Percentiles rank a stretch among this genome's conserved stretches.
Conservation (phyloP, 306 rosid species). For the Echinosophora koreensis region DNA sequence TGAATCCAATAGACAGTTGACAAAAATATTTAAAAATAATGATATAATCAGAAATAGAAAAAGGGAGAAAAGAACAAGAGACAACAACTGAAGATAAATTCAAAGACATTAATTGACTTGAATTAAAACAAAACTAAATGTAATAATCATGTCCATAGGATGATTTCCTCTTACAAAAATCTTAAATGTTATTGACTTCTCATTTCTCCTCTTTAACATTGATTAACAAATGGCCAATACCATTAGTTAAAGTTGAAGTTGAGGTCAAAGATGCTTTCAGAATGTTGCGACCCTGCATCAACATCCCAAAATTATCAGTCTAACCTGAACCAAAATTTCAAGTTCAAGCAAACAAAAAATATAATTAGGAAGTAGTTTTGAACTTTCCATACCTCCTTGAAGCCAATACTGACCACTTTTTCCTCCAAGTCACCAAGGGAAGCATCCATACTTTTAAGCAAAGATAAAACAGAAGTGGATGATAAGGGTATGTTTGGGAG, state of each 20-base stretch:
- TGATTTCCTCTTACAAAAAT: neutral
- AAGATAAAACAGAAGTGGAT: neutral
- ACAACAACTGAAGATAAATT: too few species aligned
- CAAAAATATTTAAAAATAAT: too few species aligned
- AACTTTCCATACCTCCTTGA: slow-evolving; percentile 33
- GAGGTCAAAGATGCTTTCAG: slow-evolving; percentile 38
- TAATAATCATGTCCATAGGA: too few species aligned
- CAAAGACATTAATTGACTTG: too few species aligned
- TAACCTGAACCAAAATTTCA: too few species aligned
- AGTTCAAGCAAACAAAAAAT: neutral
- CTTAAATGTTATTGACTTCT: neutral
- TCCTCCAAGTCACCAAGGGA: neutral
- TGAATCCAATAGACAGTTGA: too few species aligned
- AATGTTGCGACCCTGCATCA: slow-evolving; percentile 32
- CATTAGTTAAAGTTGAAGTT: slow-evolving; percentile 15
- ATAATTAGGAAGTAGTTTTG: neutral
- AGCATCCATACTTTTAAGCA: neutral
- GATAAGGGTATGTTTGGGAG: too few species aligned
- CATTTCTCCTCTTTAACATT: slow-evolving; percentile 6
- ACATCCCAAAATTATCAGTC: neutral
- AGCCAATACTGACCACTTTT: slow-evolving; percentile 13
- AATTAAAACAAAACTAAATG: neutral
- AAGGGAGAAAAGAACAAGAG: too few species aligned
- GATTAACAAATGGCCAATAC: slow-evolving; percentile 24
- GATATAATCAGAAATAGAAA: too few species aligned